Base-by-base conservation (phyloP, 2,329 filamentous ascomycete genomes). In the Alternaria incomplexa region DNA sequence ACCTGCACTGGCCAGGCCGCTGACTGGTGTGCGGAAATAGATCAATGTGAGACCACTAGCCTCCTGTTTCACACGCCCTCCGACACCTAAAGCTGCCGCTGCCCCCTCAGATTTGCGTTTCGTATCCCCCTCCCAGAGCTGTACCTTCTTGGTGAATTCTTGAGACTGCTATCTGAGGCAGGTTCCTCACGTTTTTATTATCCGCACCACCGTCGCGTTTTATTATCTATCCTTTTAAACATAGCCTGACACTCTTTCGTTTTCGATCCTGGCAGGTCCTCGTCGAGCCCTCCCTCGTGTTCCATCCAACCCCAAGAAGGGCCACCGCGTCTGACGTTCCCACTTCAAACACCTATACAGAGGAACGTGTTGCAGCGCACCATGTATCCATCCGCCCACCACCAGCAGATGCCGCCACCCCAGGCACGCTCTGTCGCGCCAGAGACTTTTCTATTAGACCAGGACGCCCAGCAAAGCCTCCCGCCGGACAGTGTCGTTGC, bases 371-470 rank as follows among this genome's bases (percentile, higher is more conserved):
- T 77, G 77, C 77, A 77, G 73, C 65, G 71, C 74, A 80, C 61
- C 79, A 85, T 85, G 83, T 85, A 84, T 78, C 80, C 83, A 67
- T 80, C 71, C 73, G 69, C 79, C 64, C 91, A 93, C 71, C 78
- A 85, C 84, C 88, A 91, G 77, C 87, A 90, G 73, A 97, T 97
- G 93, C 91, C 92, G 74, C 91, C 92, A 77, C 92, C 92, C 67
- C 93, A 97, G 84, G 78, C 81, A 67, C 81, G 83, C 48, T 81
- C 82, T 32, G 83, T 85, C 67, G 97, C 97, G 82, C 96, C 96
- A 72, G 96, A 99, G 86, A 98, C 96, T 44, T 99, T 99, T 80
- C 95, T 99, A 91, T 87, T 99, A 81, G 97, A 95, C 80, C 94
- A 91, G 77, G 95, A 98, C 84, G 95, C 96, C 65, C 95, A 98